These are phyloP conservation scores for Juglanconis sp. DNA, from an alignment of 2,329 filamentous ascomycete species.

Conservation along the genomic window DNA sequence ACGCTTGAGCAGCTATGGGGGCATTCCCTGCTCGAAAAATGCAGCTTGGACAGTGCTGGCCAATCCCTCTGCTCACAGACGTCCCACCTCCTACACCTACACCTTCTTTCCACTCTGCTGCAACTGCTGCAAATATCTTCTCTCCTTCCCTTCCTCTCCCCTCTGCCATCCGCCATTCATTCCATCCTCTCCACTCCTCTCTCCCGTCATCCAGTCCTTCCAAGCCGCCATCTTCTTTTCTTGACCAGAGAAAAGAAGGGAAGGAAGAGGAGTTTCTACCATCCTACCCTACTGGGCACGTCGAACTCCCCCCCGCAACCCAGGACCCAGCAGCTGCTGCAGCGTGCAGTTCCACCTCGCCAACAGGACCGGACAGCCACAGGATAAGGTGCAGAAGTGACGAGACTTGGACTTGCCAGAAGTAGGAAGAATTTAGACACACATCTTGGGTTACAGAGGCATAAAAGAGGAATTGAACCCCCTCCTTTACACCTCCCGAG, in stretches of 20 bases:
- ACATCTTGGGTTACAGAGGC: constrained; percentile 1
- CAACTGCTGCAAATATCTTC: constrained; percentile 46
- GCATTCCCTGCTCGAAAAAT: constrained; percentile 3
- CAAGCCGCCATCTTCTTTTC: constrained; percentile 31
- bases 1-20: not conserved
- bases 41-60: constrained; percentile 6
- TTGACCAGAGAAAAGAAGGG: constrained; percentile 30
- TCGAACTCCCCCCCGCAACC: constrained; percentile 18
- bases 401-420: not conserved
- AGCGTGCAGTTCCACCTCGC: constrained; percentile 18
- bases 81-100: constrained; percentile 28
- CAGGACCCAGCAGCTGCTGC: constrained; percentile 10
- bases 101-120: constrained; percentile 54
- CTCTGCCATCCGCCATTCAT: constrained; percentile 48
- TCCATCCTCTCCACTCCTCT: constrained; percentile 33
- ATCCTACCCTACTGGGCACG: constrained; percentile 21
- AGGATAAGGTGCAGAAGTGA: constrained; percentile 7
- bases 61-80: constrained; percentile 17
- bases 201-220: constrained; percentile 46
- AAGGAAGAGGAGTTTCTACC: constrained; percentile 29
- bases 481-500: constrained; percentile 15
- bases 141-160: constrained; percentile 30
- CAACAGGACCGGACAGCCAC: constrained; percentile 22
- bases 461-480: constrained; percentile 15
- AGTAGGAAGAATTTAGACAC: constrained; percentile 3